Conservation (phyloP, 495 filamentous ascomycete species). For the Beverwykella pulmonaria region DNA sequence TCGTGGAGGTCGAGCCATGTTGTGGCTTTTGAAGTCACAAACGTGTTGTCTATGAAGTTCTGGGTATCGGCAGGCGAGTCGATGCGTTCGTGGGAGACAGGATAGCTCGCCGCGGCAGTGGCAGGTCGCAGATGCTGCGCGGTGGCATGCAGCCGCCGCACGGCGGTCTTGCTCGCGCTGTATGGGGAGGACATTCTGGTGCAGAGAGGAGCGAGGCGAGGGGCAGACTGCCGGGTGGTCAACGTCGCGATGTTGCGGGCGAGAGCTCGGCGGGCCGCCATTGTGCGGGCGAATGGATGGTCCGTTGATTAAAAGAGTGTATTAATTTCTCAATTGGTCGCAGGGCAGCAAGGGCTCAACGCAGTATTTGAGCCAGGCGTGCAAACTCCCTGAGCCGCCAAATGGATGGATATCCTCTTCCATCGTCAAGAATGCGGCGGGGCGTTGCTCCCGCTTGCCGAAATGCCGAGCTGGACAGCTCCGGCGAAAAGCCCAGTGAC, state of each 20-base stretch:
- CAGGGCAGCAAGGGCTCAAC: not conserved
- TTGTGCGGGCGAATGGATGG: constrained; percentile 8
- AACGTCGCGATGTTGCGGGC: constrained; percentile 31
- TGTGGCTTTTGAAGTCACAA: constrained; percentile 71
- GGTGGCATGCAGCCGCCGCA: constrained; percentile 47
- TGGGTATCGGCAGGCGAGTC: constrained; percentile 74
- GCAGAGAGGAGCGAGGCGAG: constrained; percentile 36
- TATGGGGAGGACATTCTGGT: constrained; percentile 40
- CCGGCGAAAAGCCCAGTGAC: not conserved
- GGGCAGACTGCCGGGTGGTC: constrained; percentile 34
- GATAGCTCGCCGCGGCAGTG: constrained; percentile 67
- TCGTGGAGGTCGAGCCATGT: constrained; percentile 92
- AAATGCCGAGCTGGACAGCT: not conserved
- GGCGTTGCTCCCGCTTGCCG: not conserved
- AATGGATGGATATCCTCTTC: not conserved
- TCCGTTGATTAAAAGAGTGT: not conserved
- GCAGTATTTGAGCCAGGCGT: constrained; percentile 5
- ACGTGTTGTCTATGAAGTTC: constrained; percentile 92
- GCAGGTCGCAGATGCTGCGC: constrained; percentile 48
- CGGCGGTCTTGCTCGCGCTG: constrained; percentile 39
- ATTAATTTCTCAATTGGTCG: not conserved
- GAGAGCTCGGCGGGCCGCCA: constrained; percentile 36
- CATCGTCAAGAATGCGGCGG: not conserved
- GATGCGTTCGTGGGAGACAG: constrained; percentile 81
- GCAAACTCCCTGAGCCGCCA: not conserved